Conservation (phyloP, 805 yeast species). For the Kodamaea neixiangensis region DNA sequence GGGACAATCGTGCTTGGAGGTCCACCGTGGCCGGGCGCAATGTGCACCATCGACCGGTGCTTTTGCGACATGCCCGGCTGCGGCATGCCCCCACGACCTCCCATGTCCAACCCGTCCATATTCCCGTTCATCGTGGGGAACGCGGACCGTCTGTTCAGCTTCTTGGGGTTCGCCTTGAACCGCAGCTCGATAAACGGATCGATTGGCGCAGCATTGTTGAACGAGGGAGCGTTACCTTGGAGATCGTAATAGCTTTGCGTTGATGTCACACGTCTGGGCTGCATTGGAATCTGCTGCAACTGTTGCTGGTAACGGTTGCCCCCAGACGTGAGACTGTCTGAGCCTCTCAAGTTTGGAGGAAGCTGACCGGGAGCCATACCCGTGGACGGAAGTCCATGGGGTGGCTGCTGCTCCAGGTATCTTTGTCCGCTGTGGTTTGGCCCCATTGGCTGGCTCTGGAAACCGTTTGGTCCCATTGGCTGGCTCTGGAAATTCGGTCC, state of each 20-base stretch:
- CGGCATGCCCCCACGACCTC: conserved; percentile 52
- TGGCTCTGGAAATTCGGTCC: no score
- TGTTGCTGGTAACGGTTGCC: conserved; percentile 22
- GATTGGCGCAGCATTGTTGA: conserved; percentile 25
- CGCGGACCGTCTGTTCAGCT: conserved; percentile 37
- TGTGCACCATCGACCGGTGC: conserved; percentile 14
- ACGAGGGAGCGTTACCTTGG: conserved; percentile 9
- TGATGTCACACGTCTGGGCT: conserved; percentile 17
- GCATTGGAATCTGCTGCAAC: conserved; percentile 6
- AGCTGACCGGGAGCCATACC: conserved; percentile 28
- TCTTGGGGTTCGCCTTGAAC: conserved; percentile 28
- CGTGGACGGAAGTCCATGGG: conserved; percentile 32
- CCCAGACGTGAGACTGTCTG: conserved; percentile 19
- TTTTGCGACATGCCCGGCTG: conserved; percentile 23
- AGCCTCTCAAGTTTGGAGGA: conserved; percentile 28
- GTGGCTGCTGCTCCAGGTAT: conserved; percentile 29
- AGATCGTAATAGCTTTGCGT: conserved; percentile 18
- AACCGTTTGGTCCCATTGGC: conserved; percentile 1
- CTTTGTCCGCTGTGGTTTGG: background rate
- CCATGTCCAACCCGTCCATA: conserved; percentile 38
- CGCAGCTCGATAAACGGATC: conserved; percentile 29
- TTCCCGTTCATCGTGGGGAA: conserved; percentile 35
- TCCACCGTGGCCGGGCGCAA: background rate
- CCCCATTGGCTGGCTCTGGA: background rate
- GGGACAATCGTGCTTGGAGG: background rate